Evolutionary conservation across 768 basidiomycete species (phyloP).

Genomic region (Hericium rajendrae): DNA sequence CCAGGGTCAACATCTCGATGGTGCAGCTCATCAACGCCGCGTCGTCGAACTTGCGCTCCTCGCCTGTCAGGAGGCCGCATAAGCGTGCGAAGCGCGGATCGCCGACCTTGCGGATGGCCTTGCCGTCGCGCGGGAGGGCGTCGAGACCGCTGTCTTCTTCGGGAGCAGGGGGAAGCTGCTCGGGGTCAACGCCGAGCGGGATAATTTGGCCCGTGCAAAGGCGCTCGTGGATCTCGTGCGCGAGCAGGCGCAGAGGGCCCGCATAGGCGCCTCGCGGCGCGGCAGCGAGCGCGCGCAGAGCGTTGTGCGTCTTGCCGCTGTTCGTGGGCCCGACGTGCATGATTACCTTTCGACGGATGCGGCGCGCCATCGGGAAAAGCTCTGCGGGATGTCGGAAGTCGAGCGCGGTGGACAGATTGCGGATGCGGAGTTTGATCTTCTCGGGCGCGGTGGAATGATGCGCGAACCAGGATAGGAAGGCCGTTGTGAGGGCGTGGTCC

Average conservation of each 20-base stretch:
- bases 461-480: slow-evolving; percentile 43
- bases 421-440: slow-evolving; percentile 16
- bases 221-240: slow-evolving; percentile 90
- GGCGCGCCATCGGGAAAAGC: slow-evolving; percentile 41
- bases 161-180: slow-evolving; percentile 24
- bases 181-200: slow-evolving; percentile 50
- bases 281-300: slow-evolving; percentile 77
- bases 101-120: slow-evolving; percentile 23
- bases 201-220: slow-evolving; percentile 85
- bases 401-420: slow-evolving; percentile 26
- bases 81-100: slow-evolving; percentile 40
- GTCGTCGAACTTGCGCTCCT: slow-evolving; percentile 70
- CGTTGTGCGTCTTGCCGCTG: slow-evolving; percentile 93
- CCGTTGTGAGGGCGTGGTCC: slow-evolving; percentile 41
- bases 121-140: slow-evolving; percentile 10
- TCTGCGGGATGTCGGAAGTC: slow-evolving; percentile 36
- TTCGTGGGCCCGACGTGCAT: slow-evolving; percentile 98
- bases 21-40: slow-evolving; percentile 71
- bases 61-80: slow-evolving; percentile 90
- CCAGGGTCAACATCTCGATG: slow-evolving; percentile 75
- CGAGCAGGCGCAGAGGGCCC: slow-evolving; percentile 85
- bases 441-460: slow-evolving; percentile 3
- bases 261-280: slow-evolving; percentile 73
- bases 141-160: slow-evolving; percentile 29
- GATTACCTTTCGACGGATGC: slow-evolving; percentile 64